Percentiles rank a stretch among this genome's conserved stretches.
These are phyloP conservation scores for Waitea zeae DNA, from an alignment of 1,284 basidiomycete species.

Conservation along the genomic window DNA sequence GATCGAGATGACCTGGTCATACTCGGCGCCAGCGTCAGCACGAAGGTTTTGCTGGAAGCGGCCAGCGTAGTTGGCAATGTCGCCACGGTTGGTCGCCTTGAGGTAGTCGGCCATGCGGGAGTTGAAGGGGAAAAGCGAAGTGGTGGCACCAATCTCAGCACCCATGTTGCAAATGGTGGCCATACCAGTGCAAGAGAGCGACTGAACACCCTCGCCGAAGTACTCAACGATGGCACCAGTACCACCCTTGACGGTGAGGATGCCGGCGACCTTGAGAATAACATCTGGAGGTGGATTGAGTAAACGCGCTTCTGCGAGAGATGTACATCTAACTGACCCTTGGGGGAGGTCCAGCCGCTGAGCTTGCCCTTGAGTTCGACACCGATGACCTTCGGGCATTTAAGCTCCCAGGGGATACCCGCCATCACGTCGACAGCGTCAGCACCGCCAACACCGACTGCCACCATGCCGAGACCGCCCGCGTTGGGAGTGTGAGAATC, in stretches of 20 bases:
- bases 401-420: conserved; percentile 94
- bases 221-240: conserved; percentile 97
- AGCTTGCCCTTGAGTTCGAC: conserved; percentile 95
- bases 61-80: conserved; percentile 84
- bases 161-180: conserved; percentile 99
- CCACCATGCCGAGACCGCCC: conserved; percentile 97
- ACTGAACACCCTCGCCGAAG: conserved; percentile 86
- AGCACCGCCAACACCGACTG: conserved; percentile 97
- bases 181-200: conserved; percentile 97
- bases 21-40: conserved; percentile 82
- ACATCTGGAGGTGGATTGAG: conserved; percentile 45
- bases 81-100: conserved; percentile 79
- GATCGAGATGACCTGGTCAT: conserved; percentile 91
- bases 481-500: conserved; percentile 99
- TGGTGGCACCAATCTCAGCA: conserved; percentile 98
- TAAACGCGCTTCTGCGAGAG: conserved; percentile 3
- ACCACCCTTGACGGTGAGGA: conserved; percentile 95
- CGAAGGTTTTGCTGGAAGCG: conserved; percentile 85
- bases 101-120: conserved; percentile 87
- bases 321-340: conserved; percentile 36
- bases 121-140: conserved; percentile 99
- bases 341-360: conserved; percentile 93
- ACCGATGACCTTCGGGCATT: conserved; percentile 98
- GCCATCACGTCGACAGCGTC: conserved; percentile 99
- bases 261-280: conserved; percentile 94